These are phyloP conservation scores for Sugiyamaella mastotermitis DNA, from an alignment of 805 yeast species.

Conservation along the genomic window DNA sequence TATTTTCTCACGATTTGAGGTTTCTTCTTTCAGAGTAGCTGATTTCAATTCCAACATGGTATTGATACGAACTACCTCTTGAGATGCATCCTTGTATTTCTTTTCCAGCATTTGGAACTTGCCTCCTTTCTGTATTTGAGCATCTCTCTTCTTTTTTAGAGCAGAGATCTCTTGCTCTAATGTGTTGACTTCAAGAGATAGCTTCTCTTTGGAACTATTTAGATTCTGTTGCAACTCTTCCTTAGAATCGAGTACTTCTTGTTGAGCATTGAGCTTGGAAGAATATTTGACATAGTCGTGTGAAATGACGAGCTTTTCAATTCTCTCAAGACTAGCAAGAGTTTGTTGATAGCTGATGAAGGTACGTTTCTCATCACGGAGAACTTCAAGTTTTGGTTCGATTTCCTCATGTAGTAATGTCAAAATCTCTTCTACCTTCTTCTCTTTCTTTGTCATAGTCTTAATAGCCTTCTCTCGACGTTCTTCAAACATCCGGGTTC, in stretches of 20 bases:
- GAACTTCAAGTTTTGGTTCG: constrained; percentile 80
- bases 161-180: constrained; percentile 56
- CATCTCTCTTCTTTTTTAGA: constrained; percentile 47
- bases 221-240: constrained; percentile 32
- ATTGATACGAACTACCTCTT: constrained; percentile 60
- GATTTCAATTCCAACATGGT: constrained; percentile 54
- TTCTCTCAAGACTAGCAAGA: constrained; percentile 71
- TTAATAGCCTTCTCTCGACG: constrained; percentile 86
- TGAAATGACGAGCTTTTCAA: constrained; percentile 68
- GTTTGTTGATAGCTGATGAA: constrained; percentile 83
- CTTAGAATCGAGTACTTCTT: constrained; percentile 18
- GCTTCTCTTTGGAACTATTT: constrained; percentile 39
- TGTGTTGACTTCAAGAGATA: constrained; percentile 49
- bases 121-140: constrained; percentile 57
- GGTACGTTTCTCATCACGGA: constrained; percentile 73
- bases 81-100: constrained; percentile 49
- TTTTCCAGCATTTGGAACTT: constrained; percentile 53
- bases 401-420: constrained; percentile 75
- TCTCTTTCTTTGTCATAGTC: constrained; percentile 86
- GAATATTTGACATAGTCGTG: constrained; percentile 54
- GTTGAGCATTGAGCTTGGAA: constrained; percentile 38
- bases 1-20: constrained; percentile 30
- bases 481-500: constrained; percentile 92
- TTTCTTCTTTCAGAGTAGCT: constrained; percentile 55
- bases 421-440: constrained; percentile 73